Base-by-base conservation (phyloP, 2,329 filamentous ascomycete genomes). In the Colletotrichum horii region DNA sequence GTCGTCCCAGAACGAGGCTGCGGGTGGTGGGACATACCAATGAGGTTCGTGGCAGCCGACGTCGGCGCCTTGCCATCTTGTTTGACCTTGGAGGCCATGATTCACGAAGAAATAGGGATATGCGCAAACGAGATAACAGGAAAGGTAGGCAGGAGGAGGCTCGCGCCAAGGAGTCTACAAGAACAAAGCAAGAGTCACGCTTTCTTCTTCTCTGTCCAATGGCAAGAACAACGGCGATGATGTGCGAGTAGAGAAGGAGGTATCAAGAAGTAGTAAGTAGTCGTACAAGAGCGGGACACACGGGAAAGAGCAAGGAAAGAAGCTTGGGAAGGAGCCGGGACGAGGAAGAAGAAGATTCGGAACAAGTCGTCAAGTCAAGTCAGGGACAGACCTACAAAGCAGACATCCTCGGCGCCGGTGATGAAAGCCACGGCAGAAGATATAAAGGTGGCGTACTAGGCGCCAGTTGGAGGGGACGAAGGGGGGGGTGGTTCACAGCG, bases 41-140 rank as follows among this genome's bases (percentile, higher is more conserved):
- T 96, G 81, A 98, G 87, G 86, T 98, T 98, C 64, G 95, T 96
- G 60, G 96, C 96, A 78, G 93, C 94, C 71, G 96, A 96, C 76
- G 96, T 92, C 80, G 95, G 94, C 88, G 94, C 92, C 88, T 94
- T 96, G 87, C 91, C 87, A 79, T 89, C 83, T 73, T 85, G 84
- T 77, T 81, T 82, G 34, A 84, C 84, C 78, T 87, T 88, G 55
- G 85, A 85, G 74, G 87, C 84, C 87, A 88, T 85, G 61, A 16
- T 66, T 36, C 24, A 56, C 22, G 24, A 36, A 6, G 26, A 32
- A 30, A 11, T 60, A 66, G 70, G 52, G 43, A 8, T 74, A 55
- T 66, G 67, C 30, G 36, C 16, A 32, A 16, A 38, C 22, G 71
- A 34, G 70, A 52, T 74, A 64, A 66, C 24, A 64, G 68, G 56